Conservation (phyloP, 2,329 filamentous ascomycete genomes). For the Talaromyces sp. region DNA sequence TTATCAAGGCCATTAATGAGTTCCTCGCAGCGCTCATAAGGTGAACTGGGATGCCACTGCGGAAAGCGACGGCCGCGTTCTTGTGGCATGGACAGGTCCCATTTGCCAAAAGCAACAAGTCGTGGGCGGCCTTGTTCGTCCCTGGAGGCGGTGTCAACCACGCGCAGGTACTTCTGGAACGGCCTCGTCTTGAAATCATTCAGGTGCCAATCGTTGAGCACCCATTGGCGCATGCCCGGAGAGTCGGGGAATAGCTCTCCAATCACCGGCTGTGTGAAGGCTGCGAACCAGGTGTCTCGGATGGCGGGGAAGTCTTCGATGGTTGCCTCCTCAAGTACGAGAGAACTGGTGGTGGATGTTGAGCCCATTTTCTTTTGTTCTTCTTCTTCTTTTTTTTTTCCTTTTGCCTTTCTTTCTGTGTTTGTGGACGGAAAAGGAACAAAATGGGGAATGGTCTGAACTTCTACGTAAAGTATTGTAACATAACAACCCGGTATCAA, state of each 20-base stretch:
- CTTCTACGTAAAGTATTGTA: conserved; percentile 1
- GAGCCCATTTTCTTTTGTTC: conserved; percentile 3
- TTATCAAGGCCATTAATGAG: conserved; percentile 20
- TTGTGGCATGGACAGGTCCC: conserved; percentile 21
- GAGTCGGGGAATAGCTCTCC: conserved; percentile 23
- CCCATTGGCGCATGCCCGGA: conserved; percentile 23
- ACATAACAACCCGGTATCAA: conserved; percentile 3
- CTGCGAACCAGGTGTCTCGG: conserved; percentile 21
- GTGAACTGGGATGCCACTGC: conserved; percentile 22
- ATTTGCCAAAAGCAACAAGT: conserved; percentile 26
- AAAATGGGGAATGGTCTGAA: conserved; percentile 1
- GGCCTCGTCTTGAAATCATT: conserved; percentile 22
- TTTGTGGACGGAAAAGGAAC: conserved; percentile 1
- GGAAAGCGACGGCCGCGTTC: conserved; percentile 24
- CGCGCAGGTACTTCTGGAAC: conserved; percentile 22
- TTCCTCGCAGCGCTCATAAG: conserved; percentile 13
- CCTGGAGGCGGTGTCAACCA: conserved; percentile 18
- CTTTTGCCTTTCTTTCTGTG: neutral
- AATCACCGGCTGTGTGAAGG: conserved; percentile 20
- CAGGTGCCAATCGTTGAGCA: conserved; percentile 16
- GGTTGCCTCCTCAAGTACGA: conserved; percentile 16
- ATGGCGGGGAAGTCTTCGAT: conserved; percentile 21
- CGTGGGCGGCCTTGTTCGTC: conserved; percentile 11
- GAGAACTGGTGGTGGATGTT: conserved; percentile 5
- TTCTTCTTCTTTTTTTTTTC: neutral